Evolutionary conservation across 179 eudicot species (phyloP).

Genomic region (Corrigiola litoralis): DNA sequence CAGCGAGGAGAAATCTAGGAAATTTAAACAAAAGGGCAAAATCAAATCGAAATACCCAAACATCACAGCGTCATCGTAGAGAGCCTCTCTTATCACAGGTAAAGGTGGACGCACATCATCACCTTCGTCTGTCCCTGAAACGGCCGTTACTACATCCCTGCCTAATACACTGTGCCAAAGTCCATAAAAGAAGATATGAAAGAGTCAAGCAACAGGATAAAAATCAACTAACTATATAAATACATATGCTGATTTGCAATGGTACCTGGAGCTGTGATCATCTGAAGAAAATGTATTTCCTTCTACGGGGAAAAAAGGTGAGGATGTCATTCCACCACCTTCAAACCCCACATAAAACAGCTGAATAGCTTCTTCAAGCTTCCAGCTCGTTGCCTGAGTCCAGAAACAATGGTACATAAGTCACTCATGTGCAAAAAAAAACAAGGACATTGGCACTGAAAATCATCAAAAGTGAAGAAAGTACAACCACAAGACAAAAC

Average conservation of each 20-base stretch:
- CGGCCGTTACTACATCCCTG: conserved; percentile 31
- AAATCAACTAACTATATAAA: neutral
- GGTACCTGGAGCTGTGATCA: conserved; percentile 53
- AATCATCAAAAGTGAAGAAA: too few species aligned
- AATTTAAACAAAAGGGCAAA: neutral
- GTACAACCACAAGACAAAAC: too few species aligned
- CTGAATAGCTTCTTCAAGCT: conserved; percentile 97
- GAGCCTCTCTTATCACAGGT: conserved; percentile 92
- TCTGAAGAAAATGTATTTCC: conserved; percentile 29
- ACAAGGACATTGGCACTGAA: too few species aligned
- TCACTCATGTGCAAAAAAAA: neutral
- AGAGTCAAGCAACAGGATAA: neutral
- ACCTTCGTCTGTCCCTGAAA: conserved; percentile 27
- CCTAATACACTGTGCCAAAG: conserved; percentile 37
- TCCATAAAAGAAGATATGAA: conserved; percentile 9
- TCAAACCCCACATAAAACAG: conserved; percentile 84
- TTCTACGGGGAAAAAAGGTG: conserved; percentile 36
- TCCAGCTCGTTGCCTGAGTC: conserved; percentile 90
- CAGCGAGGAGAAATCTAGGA: too few species aligned
- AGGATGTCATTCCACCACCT: conserved; percentile 38
- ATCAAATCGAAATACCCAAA: conserved; percentile 51
- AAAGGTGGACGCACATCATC: conserved; percentile 80
- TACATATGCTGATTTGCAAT: neutral
- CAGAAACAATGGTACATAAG: neutral
- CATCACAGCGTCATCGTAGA: conserved; percentile 57